Conservation (phyloP, 305 asterid genomes). For the Fraxinus dipetala region DNA sequence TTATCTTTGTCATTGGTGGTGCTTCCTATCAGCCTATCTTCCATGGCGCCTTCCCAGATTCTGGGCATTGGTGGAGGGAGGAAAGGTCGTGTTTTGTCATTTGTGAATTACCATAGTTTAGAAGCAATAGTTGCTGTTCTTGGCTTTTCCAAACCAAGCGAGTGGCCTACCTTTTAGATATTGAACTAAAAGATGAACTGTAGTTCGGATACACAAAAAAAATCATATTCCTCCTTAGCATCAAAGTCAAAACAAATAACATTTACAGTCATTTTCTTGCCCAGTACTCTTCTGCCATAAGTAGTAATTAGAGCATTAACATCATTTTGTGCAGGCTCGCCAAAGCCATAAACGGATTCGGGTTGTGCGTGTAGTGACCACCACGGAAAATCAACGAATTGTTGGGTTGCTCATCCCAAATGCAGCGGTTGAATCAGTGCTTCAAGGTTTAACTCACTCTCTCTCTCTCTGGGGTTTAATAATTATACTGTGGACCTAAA, state of each 20-base stretch:
- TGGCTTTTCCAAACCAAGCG: background rate
- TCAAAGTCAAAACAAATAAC: background rate
- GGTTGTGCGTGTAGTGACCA: conserved; percentile 86
- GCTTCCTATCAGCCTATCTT: background rate
- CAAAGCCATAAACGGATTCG: conserved; percentile 81
- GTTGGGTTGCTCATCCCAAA: conserved; percentile 94
- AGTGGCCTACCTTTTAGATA: background rate
- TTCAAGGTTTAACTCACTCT: conserved; percentile 60
- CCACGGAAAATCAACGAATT: conserved; percentile 69
- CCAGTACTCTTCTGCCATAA: conserved; percentile 10
- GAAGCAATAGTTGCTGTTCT: background rate
- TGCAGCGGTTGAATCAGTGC: conserved; percentile 91
- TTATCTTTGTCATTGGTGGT: background rate
- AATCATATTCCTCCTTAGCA: background rate
- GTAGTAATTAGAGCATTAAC: conserved; percentile 10
- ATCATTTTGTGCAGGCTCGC: conserved; percentile 58
- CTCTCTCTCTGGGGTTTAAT: conserved; percentile 15
- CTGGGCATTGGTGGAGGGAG: background rate
- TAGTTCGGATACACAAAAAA: background rate
- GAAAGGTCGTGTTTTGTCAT: background rate
- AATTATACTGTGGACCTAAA: background rate
- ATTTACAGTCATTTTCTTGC: background rate
- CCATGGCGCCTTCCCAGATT: background rate
- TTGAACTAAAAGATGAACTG: background rate
- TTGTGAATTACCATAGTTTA: background rate